Evolutionary conservation across 257 asterid genomes (phyloP).

Genomic region (Cinchona pubescens): DNA sequence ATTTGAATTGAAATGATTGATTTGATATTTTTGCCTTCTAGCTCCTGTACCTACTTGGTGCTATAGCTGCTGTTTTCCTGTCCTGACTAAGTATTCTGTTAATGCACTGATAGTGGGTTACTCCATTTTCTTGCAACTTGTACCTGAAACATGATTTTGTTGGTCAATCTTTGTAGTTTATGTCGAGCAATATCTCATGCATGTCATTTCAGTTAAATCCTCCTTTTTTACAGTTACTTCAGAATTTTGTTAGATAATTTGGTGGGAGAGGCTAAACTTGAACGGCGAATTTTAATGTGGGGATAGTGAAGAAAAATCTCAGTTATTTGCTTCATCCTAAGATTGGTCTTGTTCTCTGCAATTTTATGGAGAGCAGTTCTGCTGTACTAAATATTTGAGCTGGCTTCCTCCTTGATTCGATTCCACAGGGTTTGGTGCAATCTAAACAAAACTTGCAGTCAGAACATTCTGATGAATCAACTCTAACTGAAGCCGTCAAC

Average conservation of each 20-base stretch:
- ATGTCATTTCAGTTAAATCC: background rate
- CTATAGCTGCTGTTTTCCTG: background rate
- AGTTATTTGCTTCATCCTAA: background rate
- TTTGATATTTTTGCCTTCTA: background rate
- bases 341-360: background rate
- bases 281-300: background rate
- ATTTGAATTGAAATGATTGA: background rate
- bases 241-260: background rate
- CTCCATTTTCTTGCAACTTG: background rate
- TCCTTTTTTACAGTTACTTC: background rate
- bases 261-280: background rate
- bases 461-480: slow-evolving; percentile 38
- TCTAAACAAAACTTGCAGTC: slow-evolving; percentile 47
- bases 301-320: background rate
- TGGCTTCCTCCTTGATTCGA: slow-evolving; percentile 11
- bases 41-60: background rate
- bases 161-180: background rate
- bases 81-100: background rate
- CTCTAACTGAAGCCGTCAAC: slow-evolving; percentile 30
- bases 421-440: slow-evolving; percentile 74
- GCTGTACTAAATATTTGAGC: background rate
- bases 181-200: background rate
- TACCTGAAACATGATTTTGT: background rate
- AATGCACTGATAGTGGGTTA: background rate
- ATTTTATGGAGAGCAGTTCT: background rate